Evolutionary conservation across 2,329 filamentous ascomycete genomes (phyloP), one percentile per base, ranked within the genome.

Genomic region (Colletotrichum lini): DNA sequence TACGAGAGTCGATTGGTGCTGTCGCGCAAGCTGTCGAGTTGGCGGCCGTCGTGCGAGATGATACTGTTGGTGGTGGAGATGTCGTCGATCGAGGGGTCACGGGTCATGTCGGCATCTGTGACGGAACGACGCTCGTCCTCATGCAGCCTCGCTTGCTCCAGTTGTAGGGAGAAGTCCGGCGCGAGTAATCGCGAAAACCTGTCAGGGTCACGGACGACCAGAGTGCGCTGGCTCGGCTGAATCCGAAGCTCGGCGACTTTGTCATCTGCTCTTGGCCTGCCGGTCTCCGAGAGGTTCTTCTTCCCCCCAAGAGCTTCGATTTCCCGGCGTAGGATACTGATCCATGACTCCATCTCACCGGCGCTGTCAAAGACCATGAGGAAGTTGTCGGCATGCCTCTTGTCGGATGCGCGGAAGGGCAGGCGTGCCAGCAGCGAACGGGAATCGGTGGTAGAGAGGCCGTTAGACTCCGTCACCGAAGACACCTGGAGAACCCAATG

Each of bases 401-500:
- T 89, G 65, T 91, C 88, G 12, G 83, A 79, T 49, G 83, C 85
- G 50, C 89, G 87, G 50, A 93, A 87, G 2, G 90, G 87, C 60
- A 94, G 82, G 65, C 91, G 89, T 1, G 91, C 89, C 42, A 94
- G 85, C 3, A 94, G 80, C 1, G 91, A 93, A 60, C 88, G 88
- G 3, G 88, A 83, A 47, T 89, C 87, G 3, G 84, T 76, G 3
- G 84, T 76, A 16, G 86, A 77, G 1, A 80, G 82, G 38, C 89
- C 89, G 44, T 92, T 88, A 2, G 87, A 81, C 60, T 91, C 90
- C 67, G 90, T 89, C 10, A 86, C 83, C 45, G 93, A 92, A 3
- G 90, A 92, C 26, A 96, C 89, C 75, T 94, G 93, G 16, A 96
- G 80, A 7, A 96, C 94, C 90, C 93, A 95, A 76, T 95, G 93